Evolutionary conservation across 768 basidiomycete species (phyloP).

Genomic region (Suillus fuscotomentosus): DNA sequence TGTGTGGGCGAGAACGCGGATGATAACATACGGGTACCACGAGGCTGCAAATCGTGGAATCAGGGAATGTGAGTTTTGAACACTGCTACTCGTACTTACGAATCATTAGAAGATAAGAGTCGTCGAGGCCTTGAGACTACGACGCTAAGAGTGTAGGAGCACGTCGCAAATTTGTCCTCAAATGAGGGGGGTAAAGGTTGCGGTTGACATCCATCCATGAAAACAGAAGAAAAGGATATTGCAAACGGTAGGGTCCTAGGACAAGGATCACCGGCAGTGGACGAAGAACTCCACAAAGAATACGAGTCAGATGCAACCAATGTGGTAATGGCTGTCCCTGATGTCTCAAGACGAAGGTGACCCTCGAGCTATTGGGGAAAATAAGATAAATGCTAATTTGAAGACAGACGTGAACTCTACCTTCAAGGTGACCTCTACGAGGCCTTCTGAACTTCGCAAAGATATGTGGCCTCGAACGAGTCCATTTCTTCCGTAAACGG

Average conservation of each 20-base stretch:
- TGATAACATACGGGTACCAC: conserved; percentile 48
- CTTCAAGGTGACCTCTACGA: conserved; percentile 23
- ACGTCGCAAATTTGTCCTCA: conserved; percentile 21
- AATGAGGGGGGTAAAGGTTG: conserved; percentile 51
- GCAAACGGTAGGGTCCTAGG: conserved; percentile 42
- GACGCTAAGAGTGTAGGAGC: conserved; percentile 47
- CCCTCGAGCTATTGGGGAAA: conserved; percentile 23
- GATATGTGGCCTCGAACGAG: conserved; percentile 24
- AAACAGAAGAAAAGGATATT: conserved; percentile 44
- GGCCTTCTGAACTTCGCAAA: conserved; percentile 11
- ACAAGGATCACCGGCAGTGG: conserved; percentile 17
- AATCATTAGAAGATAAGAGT: conserved; percentile 41
- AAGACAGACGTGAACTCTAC: conserved; percentile 9
- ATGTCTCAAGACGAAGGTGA: conserved; percentile 14
- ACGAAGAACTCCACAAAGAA: conserved; percentile 18
- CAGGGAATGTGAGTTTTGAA: conserved; percentile 6
- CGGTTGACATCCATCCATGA: conserved; percentile 32
- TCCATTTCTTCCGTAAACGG: conserved; percentile 17
- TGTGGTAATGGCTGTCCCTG: conserved; percentile 11
- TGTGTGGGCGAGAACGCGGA: conserved; percentile 54
- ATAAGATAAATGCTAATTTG: neutral
- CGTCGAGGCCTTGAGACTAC: conserved; percentile 36
- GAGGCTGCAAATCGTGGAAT: conserved; percentile 34
- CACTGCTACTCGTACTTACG: conserved; percentile 30
- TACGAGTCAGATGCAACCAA: conserved; percentile 17